Evolutionary conservation across 345 rosid species (phyloP).

Genomic region (Eucalyptus pauciflora): DNA sequence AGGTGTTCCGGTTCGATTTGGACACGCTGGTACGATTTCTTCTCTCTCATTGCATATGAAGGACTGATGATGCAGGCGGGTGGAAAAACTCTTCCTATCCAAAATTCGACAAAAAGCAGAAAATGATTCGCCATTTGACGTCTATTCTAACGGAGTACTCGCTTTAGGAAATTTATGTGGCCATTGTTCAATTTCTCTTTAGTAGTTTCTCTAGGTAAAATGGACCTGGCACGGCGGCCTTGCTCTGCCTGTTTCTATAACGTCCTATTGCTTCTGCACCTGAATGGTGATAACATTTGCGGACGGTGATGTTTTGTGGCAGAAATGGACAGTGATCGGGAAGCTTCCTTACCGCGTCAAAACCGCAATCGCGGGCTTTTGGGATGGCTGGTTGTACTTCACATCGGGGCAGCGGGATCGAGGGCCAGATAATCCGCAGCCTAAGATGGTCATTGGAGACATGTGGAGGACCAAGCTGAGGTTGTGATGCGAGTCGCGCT

Average conservation of each 20-base stretch:
- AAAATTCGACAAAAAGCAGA: neutral
- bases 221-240: neutral
- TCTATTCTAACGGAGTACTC: neutral
- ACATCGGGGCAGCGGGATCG: slow-evolving; percentile 84
- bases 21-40: slow-evolving; percentile 33
- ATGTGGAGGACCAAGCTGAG: slow-evolving; percentile 78
- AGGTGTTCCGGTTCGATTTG: slow-evolving; percentile 57
- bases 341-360: slow-evolving; percentile 74
- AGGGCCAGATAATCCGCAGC: slow-evolving; percentile 78
- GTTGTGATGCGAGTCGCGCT: neutral
- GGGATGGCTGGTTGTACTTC: slow-evolving; percentile 77
- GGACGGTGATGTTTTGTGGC: neutral
- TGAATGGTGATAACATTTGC: neutral
- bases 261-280: neutral
- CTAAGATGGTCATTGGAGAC: slow-evolving; percentile 59
- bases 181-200: neutral
- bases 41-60: neutral
- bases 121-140: neutral
- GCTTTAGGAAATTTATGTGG: neutral
- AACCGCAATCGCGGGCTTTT: slow-evolving; percentile 50
- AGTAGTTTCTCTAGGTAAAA: neutral
- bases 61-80: neutral
- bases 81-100: neutral
- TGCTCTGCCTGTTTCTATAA: neutral
- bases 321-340: slow-evolving; percentile 86